Evolutionary conservation across 2,329 filamentous ascomycete genomes (phyloP), one percentile per base, ranked within the genome.

Genomic region (Thyridium curvatum): DNA sequence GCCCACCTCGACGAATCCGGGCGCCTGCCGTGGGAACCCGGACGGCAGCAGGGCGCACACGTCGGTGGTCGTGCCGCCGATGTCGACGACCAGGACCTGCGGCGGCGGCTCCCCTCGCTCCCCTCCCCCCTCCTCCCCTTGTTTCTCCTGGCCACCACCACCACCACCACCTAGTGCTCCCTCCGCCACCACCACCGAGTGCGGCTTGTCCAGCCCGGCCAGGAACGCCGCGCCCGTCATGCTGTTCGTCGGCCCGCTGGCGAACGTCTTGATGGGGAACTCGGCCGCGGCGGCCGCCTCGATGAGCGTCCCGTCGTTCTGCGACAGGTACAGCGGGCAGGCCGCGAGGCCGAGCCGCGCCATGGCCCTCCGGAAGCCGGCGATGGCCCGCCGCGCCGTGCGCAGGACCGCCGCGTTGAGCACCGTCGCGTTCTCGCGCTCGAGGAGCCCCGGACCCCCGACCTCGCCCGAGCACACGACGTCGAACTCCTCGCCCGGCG

Each of bases 11-110:
- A 74, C 72, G 38, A 74, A 79, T 0, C 71, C 72, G 0, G 74
- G 67, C 4, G 77, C 74, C 44, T 79, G 75, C 15, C 76, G 65
- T 0, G 77, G 77, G 34, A 79, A 79, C 0, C 77, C 77, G 3
- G 69, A 77, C 0, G 73, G 68, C 2, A 79, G 59, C 3, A 82
- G 53, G 1, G 74, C 64, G 18, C 76, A 75, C 8, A 79, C 70
- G 52, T 82, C 77, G 3, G 74, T 75, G 0, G 76, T 81, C 0
- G 77, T 81, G 13, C 77, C 77, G 8, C 77, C 77, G 18, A 81
- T 68, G 46, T 81, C 77, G 3, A 79, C 65, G 0, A 78, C 73
- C 32, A 79, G 47, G 1, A 65, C 35, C 30, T 64, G 61, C 2
- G 58, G 56, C 16, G 54, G 21, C 21, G 6, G 6, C 21, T 26